Evolutionary conservation across 305 asterid genomes (phyloP), one percentile per base, ranked within the genome.

Genomic region (Plantago lanceolata): DNA sequence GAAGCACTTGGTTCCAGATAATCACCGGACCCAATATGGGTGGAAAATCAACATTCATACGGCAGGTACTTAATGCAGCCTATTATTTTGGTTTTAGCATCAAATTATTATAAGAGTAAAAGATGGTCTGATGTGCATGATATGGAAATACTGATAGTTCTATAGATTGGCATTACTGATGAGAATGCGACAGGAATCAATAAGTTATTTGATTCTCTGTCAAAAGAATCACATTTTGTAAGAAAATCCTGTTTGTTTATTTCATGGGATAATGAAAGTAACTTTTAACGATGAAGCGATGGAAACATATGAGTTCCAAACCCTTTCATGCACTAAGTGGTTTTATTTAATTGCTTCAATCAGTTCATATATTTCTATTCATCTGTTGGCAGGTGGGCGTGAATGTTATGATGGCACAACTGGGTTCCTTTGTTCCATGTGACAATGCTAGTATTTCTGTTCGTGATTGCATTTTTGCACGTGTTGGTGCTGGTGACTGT

Each of bases 11-110:
- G 99, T 90, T 93, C 81, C 96, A 93, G 79, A 86, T 93, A 74
- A 90, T 93, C 68, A 90, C 99, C 51, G 99, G 97, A 58, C 99
- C 99, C 68, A 93, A 93, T 74, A 93, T 93, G 99, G 99, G 97
- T 57, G 97, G 99, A 52, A 93, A 93, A 72, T 93, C 99, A 45
- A 93, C 99, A 20, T 93, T 79, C 80, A 90, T 93, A 72, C 80
- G 97, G 59, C 99, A 93, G 97, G 98, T 89, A 47, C 69, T 72
- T 69, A 57, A 63, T 18, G 24, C 61, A 21, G 63, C 54, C 63
- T 57, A 61, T 53, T 65, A 67, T 57, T 61, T 61, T 45, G 62
- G 70, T 61, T 51, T 40, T 65, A 33, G 50, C 19, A 4, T 54
- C 43, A 64, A 26, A 21, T 59, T 51, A 45, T 56, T 24, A 4